A percentile compares a stretch with the other conserved stretches of the same genome.
These are phyloP conservation scores for Globisporangium spinosum DNA, from an alignment of 352 stramenopile species.

Conservation along the genomic window DNA sequence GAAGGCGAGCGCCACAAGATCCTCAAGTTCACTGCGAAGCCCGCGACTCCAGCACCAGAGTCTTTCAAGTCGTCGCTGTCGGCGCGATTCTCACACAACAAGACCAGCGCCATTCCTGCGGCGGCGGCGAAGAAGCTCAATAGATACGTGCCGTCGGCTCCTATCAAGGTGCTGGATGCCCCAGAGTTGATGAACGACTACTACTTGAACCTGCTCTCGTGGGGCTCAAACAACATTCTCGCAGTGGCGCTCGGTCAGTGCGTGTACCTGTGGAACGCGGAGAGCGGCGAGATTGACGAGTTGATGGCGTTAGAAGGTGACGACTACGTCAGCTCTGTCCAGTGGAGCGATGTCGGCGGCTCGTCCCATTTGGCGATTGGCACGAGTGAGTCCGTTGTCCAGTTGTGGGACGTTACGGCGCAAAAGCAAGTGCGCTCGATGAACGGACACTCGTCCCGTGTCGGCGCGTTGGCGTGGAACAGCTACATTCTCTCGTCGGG, in stretches of 20 bases:
- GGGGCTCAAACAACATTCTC: conserved; percentile 95
- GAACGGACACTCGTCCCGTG: conserved; percentile 91
- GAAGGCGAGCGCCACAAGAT: conserved; percentile 90
- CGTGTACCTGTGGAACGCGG: conserved; percentile 98
- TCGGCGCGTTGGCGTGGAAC: conserved; percentile 97
- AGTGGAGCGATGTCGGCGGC: conserved; percentile 90
- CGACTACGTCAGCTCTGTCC: conserved; percentile 96
- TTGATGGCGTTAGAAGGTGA: conserved; percentile 86
- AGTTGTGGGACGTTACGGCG: conserved; percentile 96
- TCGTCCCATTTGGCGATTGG: conserved; percentile 92
- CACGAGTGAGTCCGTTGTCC: conserved; percentile 91
- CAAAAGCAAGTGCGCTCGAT: conserved; percentile 90
- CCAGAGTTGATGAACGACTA: conserved; percentile 99
- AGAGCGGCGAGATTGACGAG: conserved; percentile 94
- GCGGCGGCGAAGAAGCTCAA: conserved; percentile 86
- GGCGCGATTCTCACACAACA: conserved; percentile 94
- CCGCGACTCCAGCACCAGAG: conserved; percentile 85
- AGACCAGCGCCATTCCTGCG: conserved; percentile 62
- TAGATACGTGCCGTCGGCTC: conserved; percentile 95
- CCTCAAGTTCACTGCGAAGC: conserved; percentile 97
- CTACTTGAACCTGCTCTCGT: conserved; percentile 98
- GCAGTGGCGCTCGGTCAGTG: conserved; percentile 96
- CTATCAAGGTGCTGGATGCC: conserved; percentile 95
- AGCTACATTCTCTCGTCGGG: conserved; percentile 90
- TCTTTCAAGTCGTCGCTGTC: conserved; percentile 96